These are phyloP conservation scores for Colletotrichum tamarilloi DNA, from an alignment of 2,329 filamentous ascomycete genomes.

Conservation along the genomic window DNA sequence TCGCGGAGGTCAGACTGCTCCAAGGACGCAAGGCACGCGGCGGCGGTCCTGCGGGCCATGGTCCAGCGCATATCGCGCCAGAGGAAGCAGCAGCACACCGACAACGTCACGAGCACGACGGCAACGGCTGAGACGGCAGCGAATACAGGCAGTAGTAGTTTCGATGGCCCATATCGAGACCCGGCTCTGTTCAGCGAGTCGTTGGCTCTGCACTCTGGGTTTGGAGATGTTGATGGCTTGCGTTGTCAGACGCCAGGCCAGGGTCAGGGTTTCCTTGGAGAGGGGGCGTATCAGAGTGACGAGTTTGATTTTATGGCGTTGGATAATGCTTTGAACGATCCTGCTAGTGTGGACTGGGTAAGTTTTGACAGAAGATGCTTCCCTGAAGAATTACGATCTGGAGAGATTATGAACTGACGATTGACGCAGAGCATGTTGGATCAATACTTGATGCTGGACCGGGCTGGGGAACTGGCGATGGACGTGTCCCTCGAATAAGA, in stretches of 20 bases:
- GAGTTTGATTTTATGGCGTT: conserved; percentile 49
- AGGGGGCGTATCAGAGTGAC: conserved; percentile 37
- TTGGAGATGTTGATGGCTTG: background rate
- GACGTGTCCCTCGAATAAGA: background rate
- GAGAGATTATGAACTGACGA: background rate
- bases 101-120: background rate
- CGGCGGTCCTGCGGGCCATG: conserved; percentile 55
- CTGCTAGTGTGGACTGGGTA: conserved; percentile 54
- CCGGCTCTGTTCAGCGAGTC: conserved; percentile 31
- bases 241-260: background rate
- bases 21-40: conserved; percentile 55
- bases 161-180: conserved; percentile 36
- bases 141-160: conserved; percentile 32
- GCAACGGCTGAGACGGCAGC: conserved; percentile 5
- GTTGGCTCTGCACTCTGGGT: background rate
- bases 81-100: background rate
- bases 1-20: conserved; percentile 49
- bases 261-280: no score
- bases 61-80: conserved; percentile 36
- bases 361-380: conserved; percentile 26
- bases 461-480: conserved; percentile 12
- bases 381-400: no score
- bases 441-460: conserved; percentile 39
- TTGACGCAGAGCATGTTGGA: conserved; percentile 42
- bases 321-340: conserved; percentile 49